Evolutionary conservation across 2,329 filamentous ascomycete genomes (phyloP), one percentile per base, ranked within the genome.

Genomic region (Claviceps cyperi): DNA sequence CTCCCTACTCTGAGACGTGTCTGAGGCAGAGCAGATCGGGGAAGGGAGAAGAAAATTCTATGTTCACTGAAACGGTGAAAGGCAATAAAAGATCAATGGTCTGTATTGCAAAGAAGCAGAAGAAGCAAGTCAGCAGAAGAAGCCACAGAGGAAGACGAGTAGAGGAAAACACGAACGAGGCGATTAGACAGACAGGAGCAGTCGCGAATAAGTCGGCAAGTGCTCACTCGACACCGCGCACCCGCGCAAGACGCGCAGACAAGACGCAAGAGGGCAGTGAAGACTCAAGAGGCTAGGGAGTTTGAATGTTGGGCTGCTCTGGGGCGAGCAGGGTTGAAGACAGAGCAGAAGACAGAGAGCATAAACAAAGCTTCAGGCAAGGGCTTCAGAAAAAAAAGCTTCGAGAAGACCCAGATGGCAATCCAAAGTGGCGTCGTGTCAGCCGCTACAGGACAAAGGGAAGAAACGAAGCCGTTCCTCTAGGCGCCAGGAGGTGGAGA

Each of bases 1-100:
- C 32, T 35, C 28, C 4, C 28, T 32, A 32, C 9, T 32, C 49
- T 51, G 38, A 51, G 51, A 53, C 49, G 49, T 53, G 51, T 51
- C 46, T 51, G 46, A 49, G 39, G 38, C 46, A 47, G 46, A 49
- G 39, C 35, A 51, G 49, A 49, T 51, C 49, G 44, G 40, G 22
- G 19, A 22, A 22, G 5, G 19, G 11, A 6, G 13, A 28, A n/a
- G 28, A 28, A 35, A 35, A 44, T 32, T 41, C 24, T 24, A 41
- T 24, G 9, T 22, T 28, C 44, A 49, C 36, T 39, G 22, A 13
- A 44, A 40, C 38, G 24, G 39, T 19, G 44, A 39, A 41, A 37
- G 24, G 46, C 32, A n/a, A 45, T 37, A 46, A 39, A 36, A n/a
- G 17, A 50, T n/a, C 24, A 7, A 39, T 8, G 19, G 44, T 24